Percentiles rank a stretch among this genome's conserved stretches.
These are phyloP conservation scores for Planoprotostelium fungivorum DNA, from an alignment of 78 protist species.

Conservation along the genomic window DNA sequence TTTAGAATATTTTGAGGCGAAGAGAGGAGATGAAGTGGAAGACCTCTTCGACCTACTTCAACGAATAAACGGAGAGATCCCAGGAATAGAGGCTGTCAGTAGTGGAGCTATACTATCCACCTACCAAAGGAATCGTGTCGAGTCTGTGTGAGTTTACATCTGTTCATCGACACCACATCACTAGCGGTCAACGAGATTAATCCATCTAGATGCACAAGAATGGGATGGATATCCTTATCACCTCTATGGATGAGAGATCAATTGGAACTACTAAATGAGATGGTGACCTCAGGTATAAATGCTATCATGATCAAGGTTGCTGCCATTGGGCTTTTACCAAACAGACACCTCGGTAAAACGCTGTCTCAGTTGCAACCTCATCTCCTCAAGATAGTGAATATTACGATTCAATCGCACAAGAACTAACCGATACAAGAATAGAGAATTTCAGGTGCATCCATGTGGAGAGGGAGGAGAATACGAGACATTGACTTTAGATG, in stretches of 20 bases:
- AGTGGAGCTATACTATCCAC: slow-evolving; percentile 92
- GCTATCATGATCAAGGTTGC: slow-evolving; percentile 86
- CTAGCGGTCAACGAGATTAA: not conserved
- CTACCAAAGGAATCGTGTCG: slow-evolving; percentile 94
- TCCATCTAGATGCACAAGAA: slow-evolving; percentile 54
- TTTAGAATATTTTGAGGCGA: slow-evolving; percentile 13
- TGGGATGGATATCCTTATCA: slow-evolving; percentile 69
- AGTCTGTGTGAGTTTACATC: slow-evolving; percentile 46
- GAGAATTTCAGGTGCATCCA: slow-evolving; percentile 57
- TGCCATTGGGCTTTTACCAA: slow-evolving; percentile 60
- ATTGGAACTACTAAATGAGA: slow-evolving; percentile 66
- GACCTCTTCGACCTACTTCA: slow-evolving; percentile 66
- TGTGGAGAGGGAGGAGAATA: slow-evolving; percentile 99
- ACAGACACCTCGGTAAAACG: slow-evolving; percentile 67
- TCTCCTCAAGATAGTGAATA: slow-evolving; percentile 14
- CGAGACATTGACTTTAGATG: slow-evolving; percentile 89
- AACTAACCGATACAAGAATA: slow-evolving; percentile 3
- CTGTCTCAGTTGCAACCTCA: slow-evolving; percentile 45
- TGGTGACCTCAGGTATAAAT: slow-evolving; percentile 65
- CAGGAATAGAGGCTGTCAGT: slow-evolving; percentile 80
- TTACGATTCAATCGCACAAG: not conserved
- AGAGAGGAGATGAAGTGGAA: slow-evolving; percentile 91
- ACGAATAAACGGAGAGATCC: slow-evolving; percentile 21
- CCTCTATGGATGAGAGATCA: slow-evolving; percentile 89
- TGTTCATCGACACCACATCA: not conserved